These are phyloP conservation scores for Syzygium jambos DNA, from an alignment of 345 rosid genomes.

Conservation along the genomic window DNA sequence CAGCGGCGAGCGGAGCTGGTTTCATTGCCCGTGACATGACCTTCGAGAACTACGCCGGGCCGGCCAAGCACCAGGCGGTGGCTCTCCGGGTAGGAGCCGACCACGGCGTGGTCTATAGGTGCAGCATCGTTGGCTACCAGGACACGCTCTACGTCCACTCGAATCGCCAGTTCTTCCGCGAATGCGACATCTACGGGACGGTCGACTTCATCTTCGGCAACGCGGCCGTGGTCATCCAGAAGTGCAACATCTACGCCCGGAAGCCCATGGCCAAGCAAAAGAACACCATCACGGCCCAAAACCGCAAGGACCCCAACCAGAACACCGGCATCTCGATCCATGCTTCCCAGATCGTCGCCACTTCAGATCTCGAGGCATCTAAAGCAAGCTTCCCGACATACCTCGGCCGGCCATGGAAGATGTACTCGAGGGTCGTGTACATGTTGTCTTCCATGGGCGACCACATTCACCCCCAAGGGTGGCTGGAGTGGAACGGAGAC, in stretches of 20 bases:
- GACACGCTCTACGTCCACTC: constrained; percentile 97
- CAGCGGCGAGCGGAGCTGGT: constrained; percentile 92
- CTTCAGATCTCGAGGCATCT: constrained; percentile 36
- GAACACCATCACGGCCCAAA: constrained; percentile 91
- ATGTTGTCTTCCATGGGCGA: constrained; percentile 68
- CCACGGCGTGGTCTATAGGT: constrained; percentile 75
- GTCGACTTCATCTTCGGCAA: constrained; percentile 95
- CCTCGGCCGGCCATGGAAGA: constrained; percentile 94
- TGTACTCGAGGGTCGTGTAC: constrained; percentile 65
- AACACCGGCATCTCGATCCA: constrained; percentile 97
- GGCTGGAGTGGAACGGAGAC: constrained; percentile 17
- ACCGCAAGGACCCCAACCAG: constrained; percentile 88
- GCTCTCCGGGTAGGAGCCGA: constrained; percentile 95
- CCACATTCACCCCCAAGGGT: constrained; percentile 50
- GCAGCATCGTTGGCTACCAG: constrained; percentile 73
- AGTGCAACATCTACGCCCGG: constrained; percentile 72
- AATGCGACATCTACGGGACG: constrained; percentile 79
- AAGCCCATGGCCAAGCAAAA: constrained; percentile 77
- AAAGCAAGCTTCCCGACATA: constrained; percentile 61
- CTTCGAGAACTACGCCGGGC: constrained; percentile 86
- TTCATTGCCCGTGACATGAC: constrained; percentile 93
- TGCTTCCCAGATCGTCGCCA: constrained; percentile 50
- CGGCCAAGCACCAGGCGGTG: constrained; percentile 88
- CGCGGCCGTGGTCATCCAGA: constrained; percentile 92
- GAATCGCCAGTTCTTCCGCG: constrained; percentile 88